phyloP scores from a whole-genome alignment of 768 basidiomycete genomes.

The Pisolithus orientalis region DNA sequence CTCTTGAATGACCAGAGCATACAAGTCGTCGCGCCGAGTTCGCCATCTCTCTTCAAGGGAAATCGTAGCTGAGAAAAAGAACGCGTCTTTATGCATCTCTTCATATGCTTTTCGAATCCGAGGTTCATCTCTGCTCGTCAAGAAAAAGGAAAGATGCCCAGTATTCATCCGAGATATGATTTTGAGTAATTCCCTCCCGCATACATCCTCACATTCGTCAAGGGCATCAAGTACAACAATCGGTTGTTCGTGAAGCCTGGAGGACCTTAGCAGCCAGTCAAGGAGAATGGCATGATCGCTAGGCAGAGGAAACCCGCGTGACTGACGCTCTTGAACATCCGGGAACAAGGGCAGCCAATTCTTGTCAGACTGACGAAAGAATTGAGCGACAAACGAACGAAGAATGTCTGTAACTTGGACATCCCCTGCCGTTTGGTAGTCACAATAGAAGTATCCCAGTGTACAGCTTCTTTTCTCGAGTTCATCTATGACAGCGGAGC shows the following conservation, averaged over 20 bases:
- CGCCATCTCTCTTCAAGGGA: slow-evolving; percentile 6
- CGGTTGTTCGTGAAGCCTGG: neutral
- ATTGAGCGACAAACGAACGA: slow-evolving; percentile 16
- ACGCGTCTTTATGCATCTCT: neutral
- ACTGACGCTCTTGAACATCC: slow-evolving; percentile 2
- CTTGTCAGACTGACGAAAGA: neutral
- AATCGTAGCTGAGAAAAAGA: slow-evolving; percentile 2
- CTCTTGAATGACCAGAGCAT: slow-evolving; percentile 9
- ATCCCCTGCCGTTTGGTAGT: slow-evolving; percentile 9
- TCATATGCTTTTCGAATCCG: neutral
- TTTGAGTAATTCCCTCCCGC: slow-evolving; percentile 3
- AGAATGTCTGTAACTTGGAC: slow-evolving; percentile 10
- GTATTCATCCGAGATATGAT: slow-evolving; percentile 2
- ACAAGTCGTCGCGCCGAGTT: slow-evolving; percentile 7
- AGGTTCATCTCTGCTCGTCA: slow-evolving; percentile 13
- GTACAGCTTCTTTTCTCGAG: neutral
- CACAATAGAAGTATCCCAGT: slow-evolving; percentile 16
- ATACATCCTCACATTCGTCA: slow-evolving; percentile 13
- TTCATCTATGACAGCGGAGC: slow-evolving; percentile 6
- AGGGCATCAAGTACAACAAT: slow-evolving; percentile 16
- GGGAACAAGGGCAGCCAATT: neutral
- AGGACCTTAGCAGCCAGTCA: neutral
- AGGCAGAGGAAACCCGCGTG: neutral
- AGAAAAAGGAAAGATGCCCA: slow-evolving; percentile 6
- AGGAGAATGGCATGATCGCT: slow-evolving; percentile 2